phyloP scores from a whole-genome alignment of 495 filamentous ascomycete genomes.

The Aspergillus bridgeri region DNA sequence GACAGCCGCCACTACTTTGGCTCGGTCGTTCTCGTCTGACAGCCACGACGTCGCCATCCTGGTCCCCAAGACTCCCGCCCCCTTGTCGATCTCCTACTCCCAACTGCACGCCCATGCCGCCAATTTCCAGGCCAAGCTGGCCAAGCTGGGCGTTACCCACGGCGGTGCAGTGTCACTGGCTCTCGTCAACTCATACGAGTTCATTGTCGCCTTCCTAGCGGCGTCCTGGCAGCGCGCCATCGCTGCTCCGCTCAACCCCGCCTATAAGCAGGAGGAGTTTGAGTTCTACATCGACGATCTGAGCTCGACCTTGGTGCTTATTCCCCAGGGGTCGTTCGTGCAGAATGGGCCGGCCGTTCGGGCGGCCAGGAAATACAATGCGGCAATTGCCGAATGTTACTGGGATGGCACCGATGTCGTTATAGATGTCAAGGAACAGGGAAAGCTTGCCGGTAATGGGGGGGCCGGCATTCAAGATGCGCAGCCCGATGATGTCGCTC shows the following conservation, averaged over 20 bases:
- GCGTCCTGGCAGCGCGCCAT: slow-evolving; percentile 72
- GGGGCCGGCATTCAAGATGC: slow-evolving; percentile 50
- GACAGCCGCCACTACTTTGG: slow-evolving; percentile 42
- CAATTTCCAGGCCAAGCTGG: slow-evolving; percentile 68
- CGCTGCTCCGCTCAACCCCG: slow-evolving; percentile 76
- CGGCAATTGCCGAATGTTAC: slow-evolving; percentile 77
- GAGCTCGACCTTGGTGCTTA: slow-evolving; percentile 67
- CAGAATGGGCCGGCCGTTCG: slow-evolving; percentile 63
- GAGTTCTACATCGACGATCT: slow-evolving; percentile 88
- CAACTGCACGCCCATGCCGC: slow-evolving; percentile 58
- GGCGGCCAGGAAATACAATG: slow-evolving; percentile 69
- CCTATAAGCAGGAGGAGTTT: slow-evolving; percentile 82
- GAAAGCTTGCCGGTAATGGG: slow-evolving; percentile 56
- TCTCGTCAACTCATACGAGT: slow-evolving; percentile 74
- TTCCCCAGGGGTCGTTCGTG: slow-evolving; percentile 63
- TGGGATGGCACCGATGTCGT: slow-evolving; percentile 68
- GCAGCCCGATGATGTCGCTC: slow-evolving; percentile 60
- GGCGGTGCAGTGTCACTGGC: slow-evolving; percentile 70
- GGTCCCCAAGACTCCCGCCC: slow-evolving; percentile 56
- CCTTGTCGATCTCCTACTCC: slow-evolving; percentile 60
- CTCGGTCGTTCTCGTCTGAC: slow-evolving; percentile 39
- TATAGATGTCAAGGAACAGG: slow-evolving; percentile 68
- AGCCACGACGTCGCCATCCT: slow-evolving; percentile 57
- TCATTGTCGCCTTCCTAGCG: slow-evolving; percentile 77
- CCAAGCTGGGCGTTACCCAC: slow-evolving; percentile 61